phyloP scores from a whole-genome alignment of 148 eudicot genomes.

The Agrostemma githago region DNA sequence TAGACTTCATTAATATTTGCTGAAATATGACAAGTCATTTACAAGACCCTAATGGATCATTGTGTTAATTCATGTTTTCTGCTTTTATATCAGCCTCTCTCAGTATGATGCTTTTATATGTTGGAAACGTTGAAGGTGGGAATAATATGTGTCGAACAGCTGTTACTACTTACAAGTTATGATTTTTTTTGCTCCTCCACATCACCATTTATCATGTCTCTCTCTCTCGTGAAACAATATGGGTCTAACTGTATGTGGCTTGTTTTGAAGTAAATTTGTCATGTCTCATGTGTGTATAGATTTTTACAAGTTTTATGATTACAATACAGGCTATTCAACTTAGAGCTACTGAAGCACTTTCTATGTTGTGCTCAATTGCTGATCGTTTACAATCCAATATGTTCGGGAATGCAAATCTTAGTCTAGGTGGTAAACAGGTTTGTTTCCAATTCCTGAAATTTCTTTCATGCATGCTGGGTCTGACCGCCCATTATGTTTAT shows the following conservation, averaged over 20 bases:
- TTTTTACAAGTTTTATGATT: conserved; percentile 13
- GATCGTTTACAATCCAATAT: conserved; percentile 47
- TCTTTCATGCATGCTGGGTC: conserved; percentile 3
- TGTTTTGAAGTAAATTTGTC: not conserved
- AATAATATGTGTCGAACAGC: not conserved
- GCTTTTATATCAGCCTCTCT: not conserved
- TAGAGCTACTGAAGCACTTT: conserved; percentile 64
- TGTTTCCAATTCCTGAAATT: conserved; percentile 1
- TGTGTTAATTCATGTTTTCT: not conserved
- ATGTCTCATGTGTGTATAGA: not conserved
- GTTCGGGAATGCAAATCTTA: conserved; percentile 52
- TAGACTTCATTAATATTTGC: not conserved
- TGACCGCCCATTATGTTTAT: not conserved
- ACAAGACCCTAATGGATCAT: not conserved
- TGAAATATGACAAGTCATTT: not conserved
- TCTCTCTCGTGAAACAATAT: not conserved
- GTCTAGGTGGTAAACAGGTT: conserved; percentile 78
- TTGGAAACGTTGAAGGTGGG: not conserved
- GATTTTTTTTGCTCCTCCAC: not conserved
- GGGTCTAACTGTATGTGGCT: not conserved
- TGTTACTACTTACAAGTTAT: not conserved
- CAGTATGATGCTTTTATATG: not conserved
- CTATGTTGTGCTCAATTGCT: conserved; percentile 46
- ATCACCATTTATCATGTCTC: not conserved
- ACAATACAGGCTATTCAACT: conserved; percentile 66